A percentile compares a stretch with the other conserved stretches of the same genome.
Evolutionary conservation across 208 protist species (phyloP).

Genomic region (Leishmania tarentolae): DNA sequence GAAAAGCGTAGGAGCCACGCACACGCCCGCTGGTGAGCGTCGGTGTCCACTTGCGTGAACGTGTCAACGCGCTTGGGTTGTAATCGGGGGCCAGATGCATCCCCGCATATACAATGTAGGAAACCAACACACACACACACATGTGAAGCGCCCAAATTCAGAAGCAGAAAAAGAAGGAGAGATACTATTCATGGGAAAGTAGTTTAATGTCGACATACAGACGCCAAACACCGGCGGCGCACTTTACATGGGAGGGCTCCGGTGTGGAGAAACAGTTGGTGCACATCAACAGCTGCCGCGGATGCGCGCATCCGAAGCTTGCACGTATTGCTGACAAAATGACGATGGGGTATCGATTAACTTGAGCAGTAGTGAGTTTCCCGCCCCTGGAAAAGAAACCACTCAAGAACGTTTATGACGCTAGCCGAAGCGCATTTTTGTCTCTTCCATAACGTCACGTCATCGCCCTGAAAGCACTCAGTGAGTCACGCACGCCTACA

Average conservation of each 20-base stretch:
- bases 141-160: not conserved
- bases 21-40: not conserved
- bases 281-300: not conserved
- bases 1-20: not conserved
- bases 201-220: not conserved
- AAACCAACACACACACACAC: not conserved
- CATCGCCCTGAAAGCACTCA: not conserved
- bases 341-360: not conserved
- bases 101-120: too few species aligned
- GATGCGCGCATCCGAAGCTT: not conserved
- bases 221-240: too few species aligned
- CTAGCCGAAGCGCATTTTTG: not conserved
- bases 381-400: too few species aligned
- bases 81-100: not conserved
- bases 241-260: too few species aligned
- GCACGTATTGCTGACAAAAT: not conserved
- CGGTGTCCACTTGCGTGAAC: not conserved
- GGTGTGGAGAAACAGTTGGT: not conserved
- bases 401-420: not conserved
- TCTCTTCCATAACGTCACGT: not conserved
- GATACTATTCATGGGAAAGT: not conserved
- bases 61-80: not conserved
- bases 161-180: not conserved
- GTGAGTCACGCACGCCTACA: not conserved
- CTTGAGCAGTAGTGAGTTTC: not conserved